Conservation (phyloP, 2,329 filamentous ascomycete genomes). For the Sporothrix pallida region DNA sequence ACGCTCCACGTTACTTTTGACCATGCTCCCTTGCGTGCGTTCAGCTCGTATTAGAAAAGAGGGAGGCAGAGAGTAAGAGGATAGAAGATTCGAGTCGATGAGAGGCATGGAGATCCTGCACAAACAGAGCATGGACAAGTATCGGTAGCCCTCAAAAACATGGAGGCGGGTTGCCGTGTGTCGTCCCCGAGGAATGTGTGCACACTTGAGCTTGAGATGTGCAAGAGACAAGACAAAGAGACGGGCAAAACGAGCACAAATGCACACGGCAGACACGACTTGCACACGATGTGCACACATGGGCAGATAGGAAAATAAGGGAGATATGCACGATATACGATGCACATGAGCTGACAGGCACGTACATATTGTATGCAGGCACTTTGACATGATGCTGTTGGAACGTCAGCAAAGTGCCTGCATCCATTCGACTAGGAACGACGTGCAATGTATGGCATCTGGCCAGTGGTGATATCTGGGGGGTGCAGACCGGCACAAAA, state of each 20-base stretch:
- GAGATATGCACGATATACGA: background rate
- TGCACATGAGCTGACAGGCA: background rate
- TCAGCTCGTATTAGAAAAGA: background rate
- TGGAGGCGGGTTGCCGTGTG: background rate
- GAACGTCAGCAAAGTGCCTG: background rate
- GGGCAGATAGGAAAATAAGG: background rate
- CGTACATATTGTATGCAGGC: background rate
- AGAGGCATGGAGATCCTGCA: background rate
- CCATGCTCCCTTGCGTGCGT: constrained; percentile 13
- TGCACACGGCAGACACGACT: no score
- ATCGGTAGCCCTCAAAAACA: background rate
- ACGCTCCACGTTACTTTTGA: constrained; percentile 20
- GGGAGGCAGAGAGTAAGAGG: background rate
- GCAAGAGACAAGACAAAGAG: background rate
- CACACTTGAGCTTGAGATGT: background rate
- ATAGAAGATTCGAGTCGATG: background rate
- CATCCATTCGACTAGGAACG: background rate
- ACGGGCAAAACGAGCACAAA: no score
- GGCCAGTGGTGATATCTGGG: background rate
- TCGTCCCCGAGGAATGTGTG: background rate
- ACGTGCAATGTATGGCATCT: background rate
- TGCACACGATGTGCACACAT: background rate
- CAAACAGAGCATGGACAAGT: background rate
- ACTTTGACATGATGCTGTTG: background rate
- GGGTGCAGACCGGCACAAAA: background rate